Conservation (phyloP, 495 filamentous ascomycete genomes). For the Penicillium bovifimosum region DNA sequence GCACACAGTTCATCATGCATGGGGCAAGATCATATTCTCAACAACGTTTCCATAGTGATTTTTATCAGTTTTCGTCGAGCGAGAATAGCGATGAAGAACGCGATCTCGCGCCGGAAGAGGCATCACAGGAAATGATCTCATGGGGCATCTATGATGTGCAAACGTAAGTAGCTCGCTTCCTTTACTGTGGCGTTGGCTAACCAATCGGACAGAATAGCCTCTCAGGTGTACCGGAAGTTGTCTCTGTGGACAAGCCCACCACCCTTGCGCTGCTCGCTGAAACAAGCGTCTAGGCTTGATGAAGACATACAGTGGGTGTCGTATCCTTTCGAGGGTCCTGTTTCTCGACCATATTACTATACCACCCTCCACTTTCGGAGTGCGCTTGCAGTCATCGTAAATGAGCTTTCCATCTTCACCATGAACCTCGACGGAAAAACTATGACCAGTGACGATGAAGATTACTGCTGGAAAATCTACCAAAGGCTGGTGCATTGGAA, state of each 20-base stretch:
- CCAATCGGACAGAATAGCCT: constrained; percentile 11
- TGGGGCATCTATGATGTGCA: constrained; percentile 25
- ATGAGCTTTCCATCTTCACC: constrained; percentile 14
- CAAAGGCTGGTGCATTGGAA: constrained; percentile 11
- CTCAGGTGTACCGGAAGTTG: constrained; percentile 22
- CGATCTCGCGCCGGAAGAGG: not conserved
- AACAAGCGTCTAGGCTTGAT: constrained; percentile 16
- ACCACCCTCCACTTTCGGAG: constrained; percentile 12
- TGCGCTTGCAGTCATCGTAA: constrained; percentile 13
- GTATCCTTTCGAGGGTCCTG: constrained; percentile 1
- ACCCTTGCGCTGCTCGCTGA: constrained; percentile 8
- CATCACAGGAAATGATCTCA: constrained; percentile 21
- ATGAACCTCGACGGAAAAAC: not conserved
- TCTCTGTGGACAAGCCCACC: constrained; percentile 16
- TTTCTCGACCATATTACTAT: constrained; percentile 9
- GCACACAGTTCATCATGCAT: constrained; percentile 21
- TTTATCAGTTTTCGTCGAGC: not conserved
- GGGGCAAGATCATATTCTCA: constrained; percentile 13
- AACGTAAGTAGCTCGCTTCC: constrained; percentile 8
- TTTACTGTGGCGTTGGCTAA: not conserved
- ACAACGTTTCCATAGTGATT: constrained; percentile 5
- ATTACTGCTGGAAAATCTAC: not conserved
- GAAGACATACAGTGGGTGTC: not conserved
- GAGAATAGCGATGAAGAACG: not conserved
- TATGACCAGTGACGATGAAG: not conserved